Conservation (phyloP, 2,329 filamentous ascomycete species). For the Paracoccidioides lutzii region DNA sequence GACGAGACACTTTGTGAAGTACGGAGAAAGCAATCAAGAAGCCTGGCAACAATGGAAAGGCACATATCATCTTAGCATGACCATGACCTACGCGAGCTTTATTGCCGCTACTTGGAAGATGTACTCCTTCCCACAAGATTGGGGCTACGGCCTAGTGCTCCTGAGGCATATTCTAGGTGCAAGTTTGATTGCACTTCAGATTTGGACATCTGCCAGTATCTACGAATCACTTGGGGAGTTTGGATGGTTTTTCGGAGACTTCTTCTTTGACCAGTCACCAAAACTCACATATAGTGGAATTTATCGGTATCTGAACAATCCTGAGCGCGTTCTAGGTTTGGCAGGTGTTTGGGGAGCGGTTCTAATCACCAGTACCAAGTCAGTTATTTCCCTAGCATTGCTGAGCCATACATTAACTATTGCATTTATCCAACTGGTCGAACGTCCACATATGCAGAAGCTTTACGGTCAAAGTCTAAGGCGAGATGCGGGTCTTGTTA, state of each 20-base stretch:
- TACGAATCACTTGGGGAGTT: slow-evolving; percentile 95
- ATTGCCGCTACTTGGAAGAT: slow-evolving; percentile 91
- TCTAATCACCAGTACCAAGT: slow-evolving; percentile 78
- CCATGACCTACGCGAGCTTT: slow-evolving; percentile 79
- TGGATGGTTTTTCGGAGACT: slow-evolving; percentile 98
- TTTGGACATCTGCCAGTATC: slow-evolving; percentile 87
- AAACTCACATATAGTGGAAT: slow-evolving; percentile 95
- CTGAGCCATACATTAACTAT: slow-evolving; percentile 75
- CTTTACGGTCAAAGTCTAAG: slow-evolving; percentile 78
- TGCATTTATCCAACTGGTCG: slow-evolving; percentile 80
- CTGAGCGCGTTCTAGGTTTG: slow-evolving; percentile 82
- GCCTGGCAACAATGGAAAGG: slow-evolving; percentile 98
- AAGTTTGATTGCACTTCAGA: slow-evolving; percentile 68
- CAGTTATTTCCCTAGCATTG: slow-evolving; percentile 76
- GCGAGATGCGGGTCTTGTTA: slow-evolving; percentile 78
- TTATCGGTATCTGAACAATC: slow-evolving; percentile 96
- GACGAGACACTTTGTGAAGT: slow-evolving; percentile 97
- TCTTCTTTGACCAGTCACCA: slow-evolving; percentile 82
- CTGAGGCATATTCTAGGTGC: slow-evolving; percentile 77
- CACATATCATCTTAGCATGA: slow-evolving; percentile 84
- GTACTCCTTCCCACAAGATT: slow-evolving; percentile 76
- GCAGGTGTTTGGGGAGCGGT: slow-evolving; percentile 94
- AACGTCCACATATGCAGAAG: slow-evolving; percentile 97
- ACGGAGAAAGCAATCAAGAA: slow-evolving; percentile 76
- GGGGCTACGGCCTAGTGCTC: slow-evolving; percentile 72